phyloP scores from a whole-genome alignment of 345 rosid species.

The Firmiana major region DNA sequence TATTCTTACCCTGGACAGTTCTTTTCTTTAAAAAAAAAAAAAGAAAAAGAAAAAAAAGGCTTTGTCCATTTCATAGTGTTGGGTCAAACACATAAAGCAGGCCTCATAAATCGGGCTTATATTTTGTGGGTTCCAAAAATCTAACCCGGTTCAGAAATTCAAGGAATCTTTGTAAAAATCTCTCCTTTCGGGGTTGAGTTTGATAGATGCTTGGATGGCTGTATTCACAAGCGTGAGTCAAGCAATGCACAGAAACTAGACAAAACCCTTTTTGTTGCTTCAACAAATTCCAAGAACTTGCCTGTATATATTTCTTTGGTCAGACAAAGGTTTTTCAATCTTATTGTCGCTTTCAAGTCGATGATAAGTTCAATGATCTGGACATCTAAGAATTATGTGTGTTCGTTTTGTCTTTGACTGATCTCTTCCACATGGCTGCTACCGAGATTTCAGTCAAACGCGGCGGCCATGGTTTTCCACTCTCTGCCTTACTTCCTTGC shows the following conservation, averaged over 20 bases:
- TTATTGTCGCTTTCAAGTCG: too few species aligned
- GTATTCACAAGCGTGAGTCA: too few species aligned
- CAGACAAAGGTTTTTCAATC: not conserved
- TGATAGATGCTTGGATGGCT: too few species aligned
- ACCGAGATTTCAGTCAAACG: not conserved
- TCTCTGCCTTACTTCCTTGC: not conserved
- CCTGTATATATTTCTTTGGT: not conserved
- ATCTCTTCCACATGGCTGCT: conserved; percentile 3
- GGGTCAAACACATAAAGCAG: not conserved
- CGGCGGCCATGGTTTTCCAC: conserved; percentile 12
- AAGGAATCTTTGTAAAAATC: too few species aligned
- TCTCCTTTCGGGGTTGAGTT: too few species aligned
- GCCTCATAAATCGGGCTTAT: not conserved
- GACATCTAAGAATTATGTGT: not conserved
- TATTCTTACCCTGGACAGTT: not conserved
- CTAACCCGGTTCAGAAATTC: too few species aligned
- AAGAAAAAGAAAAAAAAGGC: not conserved
- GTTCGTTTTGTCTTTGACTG: too few species aligned
- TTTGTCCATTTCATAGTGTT: not conserved
- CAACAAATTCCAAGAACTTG: not conserved
- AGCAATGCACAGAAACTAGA: too few species aligned
- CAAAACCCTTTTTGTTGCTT: too few species aligned
- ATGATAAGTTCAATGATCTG: too few species aligned
- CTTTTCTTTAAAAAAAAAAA: too few species aligned
- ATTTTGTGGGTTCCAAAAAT: too few species aligned